phyloP scores from a whole-genome alignment of 306 rosid species.

The Gynostemma pentaphyllum region DNA sequence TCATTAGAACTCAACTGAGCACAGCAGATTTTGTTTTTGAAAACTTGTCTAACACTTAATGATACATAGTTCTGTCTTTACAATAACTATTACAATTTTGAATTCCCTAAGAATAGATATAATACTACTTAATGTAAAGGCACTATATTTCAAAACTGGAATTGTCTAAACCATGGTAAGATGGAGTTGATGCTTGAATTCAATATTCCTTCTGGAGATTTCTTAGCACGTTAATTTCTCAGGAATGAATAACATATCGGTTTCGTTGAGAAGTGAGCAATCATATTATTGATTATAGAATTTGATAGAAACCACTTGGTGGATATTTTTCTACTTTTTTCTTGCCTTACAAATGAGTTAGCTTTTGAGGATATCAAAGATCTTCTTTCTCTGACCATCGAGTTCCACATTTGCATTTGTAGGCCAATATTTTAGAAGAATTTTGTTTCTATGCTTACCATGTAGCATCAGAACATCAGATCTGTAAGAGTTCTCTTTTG shows the following conservation, averaged over 20 bases:
- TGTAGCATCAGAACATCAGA: conserved; percentile 19
- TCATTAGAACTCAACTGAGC: too few relatives aligned
- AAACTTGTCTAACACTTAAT: too few relatives aligned
- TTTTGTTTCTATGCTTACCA: conserved; percentile 24
- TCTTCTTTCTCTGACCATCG: background rate
- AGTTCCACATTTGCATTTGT: conserved; percentile 11
- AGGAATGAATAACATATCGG: background rate
- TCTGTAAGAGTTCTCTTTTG: conserved; percentile 19
- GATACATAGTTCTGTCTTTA: too few relatives aligned
- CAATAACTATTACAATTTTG: background rate
- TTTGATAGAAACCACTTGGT: background rate
- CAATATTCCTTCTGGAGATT: background rate
- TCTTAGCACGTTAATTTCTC: background rate
- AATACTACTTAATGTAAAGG: too few relatives aligned
- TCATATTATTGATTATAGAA: background rate
- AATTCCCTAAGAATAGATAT: background rate
- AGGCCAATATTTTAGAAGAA: conserved; percentile 41
- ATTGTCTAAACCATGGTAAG: background rate
- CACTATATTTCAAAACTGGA: too few relatives aligned
- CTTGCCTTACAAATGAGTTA: background rate
- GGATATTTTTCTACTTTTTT: background rate
- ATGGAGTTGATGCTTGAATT: background rate
- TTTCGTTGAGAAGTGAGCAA: background rate
- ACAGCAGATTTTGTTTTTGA: too few relatives aligned
- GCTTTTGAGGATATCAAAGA: background rate